Base-by-base conservation (phyloP, 495 filamentous ascomycete genomes). In the Venustampulla echinocandica region DNA sequence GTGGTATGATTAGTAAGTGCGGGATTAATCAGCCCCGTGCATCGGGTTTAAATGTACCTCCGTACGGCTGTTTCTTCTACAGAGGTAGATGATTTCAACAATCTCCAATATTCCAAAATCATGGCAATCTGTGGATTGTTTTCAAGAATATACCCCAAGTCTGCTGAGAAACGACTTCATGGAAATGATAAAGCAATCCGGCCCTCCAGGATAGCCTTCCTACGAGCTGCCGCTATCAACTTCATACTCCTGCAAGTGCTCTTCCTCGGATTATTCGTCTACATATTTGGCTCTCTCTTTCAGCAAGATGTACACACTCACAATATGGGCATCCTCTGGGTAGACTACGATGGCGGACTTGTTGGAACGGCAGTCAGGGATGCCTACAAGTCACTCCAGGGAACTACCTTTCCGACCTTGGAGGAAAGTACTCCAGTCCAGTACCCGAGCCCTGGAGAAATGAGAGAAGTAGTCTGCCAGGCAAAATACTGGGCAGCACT, bases 261-360 rank as follows among this genome's bases (percentile, higher is more conserved):
- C 2, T 75, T 75, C 49, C 58, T 75, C 11, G 61, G 55, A 1
- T 52, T 71, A 0, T 71, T 71, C 38, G 64, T 59, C 15, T 74
- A 72, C 47, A 46, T 74, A 0, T 74, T 69, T 36, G 73, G 71
- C 11, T 58, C 68, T 4, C 41, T 74, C 4, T 76, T 61, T 44
- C 65, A 69, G 34, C 61, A 69, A 39, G 52, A 5, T 1, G 35
- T 38, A 0, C 67, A 66, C 30, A 60, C 56, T 3, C 66, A 72
- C 53, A 68, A 68, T 33, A 43, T 75, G 7, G 63, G 63, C 11
- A 53, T 78, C 11, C 50, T 69, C 10, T 69, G 66, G 24, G 69
- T 78, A 14, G 73, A 78, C 52, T 76, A 75, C 44, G 73, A 74
- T 49, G 66, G 62, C 13, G 68, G 71, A 3, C 54, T 62, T 0